phyloP scores from a whole-genome alignment of 306 rosid genomes.

The Vigna nakashimae region DNA sequence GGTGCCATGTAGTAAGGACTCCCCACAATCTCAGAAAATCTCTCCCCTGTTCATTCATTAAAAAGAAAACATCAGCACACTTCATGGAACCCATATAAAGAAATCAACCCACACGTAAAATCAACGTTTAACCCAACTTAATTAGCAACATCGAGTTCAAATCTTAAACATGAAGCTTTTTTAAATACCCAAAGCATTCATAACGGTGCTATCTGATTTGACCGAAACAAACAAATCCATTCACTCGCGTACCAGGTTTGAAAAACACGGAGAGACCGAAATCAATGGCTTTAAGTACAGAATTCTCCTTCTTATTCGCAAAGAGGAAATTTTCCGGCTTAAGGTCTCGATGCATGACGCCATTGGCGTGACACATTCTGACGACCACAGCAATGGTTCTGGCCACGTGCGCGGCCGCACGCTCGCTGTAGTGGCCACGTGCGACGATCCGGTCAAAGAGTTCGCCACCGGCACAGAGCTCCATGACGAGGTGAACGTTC shows the following conservation, averaged over 20 bases:
- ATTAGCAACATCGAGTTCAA: too few relatives aligned
- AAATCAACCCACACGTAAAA: too few relatives aligned
- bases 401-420: conserved; percentile 84
- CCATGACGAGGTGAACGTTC: conserved; percentile 92
- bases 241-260: conserved; percentile 63
- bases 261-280: conserved; percentile 86
- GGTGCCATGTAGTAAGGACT: conserved; percentile 97
- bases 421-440: conserved; percentile 81
- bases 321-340: conserved; percentile 89
- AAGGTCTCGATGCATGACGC: conserved; percentile 86
- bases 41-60: conserved; percentile 58
- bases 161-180: too few relatives aligned
- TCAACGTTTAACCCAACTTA: too few relatives aligned
- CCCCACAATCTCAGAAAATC: conserved; percentile 85
- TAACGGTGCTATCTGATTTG: too few relatives aligned
- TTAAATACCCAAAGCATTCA: too few relatives aligned
- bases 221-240: neutral
- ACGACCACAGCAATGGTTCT: conserved; percentile 84
- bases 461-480: conserved; percentile 85
- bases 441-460: conserved; percentile 90
- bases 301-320: conserved; percentile 82
- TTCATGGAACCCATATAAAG: too few relatives aligned
- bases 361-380: conserved; percentile 83
- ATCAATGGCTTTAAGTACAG: conserved; percentile 83
- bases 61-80: neutral